phyloP scores from a whole-genome alignment of 2,329 filamentous ascomycete genomes.

The Sporothrix dimorphospora region DNA sequence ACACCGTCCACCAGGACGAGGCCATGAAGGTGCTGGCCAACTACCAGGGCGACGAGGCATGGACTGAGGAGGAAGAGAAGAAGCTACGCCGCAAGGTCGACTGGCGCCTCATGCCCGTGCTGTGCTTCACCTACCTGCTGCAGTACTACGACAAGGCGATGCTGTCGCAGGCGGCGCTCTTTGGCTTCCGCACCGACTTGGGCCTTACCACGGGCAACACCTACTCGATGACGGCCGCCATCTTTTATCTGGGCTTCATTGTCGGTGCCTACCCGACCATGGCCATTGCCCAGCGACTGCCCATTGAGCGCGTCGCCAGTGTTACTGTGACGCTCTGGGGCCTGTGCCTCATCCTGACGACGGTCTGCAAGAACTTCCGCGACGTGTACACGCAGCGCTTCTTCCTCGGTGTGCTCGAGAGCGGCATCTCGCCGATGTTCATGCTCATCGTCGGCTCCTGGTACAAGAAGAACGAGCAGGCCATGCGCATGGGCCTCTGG shows the following conservation, averaged over 20 bases:
- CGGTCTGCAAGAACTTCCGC: slow-evolving; percentile 44
- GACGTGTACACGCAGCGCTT: slow-evolving; percentile 53
- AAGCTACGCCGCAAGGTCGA: slow-evolving; percentile 43
- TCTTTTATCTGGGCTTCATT: slow-evolving; percentile 56
- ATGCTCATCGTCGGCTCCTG: slow-evolving; percentile 54
- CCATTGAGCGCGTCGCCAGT: slow-evolving; percentile 24
- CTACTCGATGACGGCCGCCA: slow-evolving; percentile 49
- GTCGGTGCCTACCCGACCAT: slow-evolving; percentile 50
- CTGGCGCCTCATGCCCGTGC: slow-evolving; percentile 49
- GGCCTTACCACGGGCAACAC: slow-evolving; percentile 45
- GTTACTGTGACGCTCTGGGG: slow-evolving; percentile 18
- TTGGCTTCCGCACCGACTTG: slow-evolving; percentile 48
- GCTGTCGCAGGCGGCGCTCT: slow-evolving; percentile 44
- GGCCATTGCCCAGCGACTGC: slow-evolving; percentile 27
- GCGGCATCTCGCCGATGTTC: slow-evolving; percentile 54
- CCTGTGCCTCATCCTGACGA: slow-evolving; percentile 42
- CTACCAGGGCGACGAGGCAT: slow-evolving; percentile 22
- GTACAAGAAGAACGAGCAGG: slow-evolving; percentile 46
- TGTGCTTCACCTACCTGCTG: slow-evolving; percentile 36
- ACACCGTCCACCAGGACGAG: slow-evolving; percentile 28
- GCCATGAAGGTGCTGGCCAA: slow-evolving; percentile 25
- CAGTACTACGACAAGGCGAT: slow-evolving; percentile 32
- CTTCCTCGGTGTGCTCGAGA: slow-evolving; percentile 60
- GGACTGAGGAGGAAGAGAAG: slow-evolving; percentile 26
- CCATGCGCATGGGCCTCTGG: slow-evolving; percentile 36